phyloP scores from a whole-genome alignment of 441 rosid genomes.

The Aleurites moluccanus region DNA sequence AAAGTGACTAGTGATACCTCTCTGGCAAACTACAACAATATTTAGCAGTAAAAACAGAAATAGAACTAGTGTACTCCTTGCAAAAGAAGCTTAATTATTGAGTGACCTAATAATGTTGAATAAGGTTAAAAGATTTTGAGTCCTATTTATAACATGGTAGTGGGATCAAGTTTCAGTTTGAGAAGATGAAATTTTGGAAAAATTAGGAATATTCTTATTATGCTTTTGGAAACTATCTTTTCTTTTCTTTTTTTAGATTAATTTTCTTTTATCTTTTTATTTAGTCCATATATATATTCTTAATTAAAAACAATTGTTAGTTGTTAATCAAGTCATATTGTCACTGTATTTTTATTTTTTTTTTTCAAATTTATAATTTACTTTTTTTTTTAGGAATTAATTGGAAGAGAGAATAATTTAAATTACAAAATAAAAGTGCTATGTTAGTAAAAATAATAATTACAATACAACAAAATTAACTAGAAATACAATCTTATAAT shows the following conservation, averaged over 20 bases:
- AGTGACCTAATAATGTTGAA: neutral
- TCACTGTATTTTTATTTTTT: too few species aligned
- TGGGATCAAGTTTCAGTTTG: neutral
- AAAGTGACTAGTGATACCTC: constrained; percentile 56
- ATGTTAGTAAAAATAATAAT: too few species aligned
- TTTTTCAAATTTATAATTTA: too few species aligned
- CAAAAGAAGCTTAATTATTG: neutral
- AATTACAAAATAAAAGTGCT: too few species aligned
- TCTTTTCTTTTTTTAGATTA: neutral
- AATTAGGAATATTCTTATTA: neutral
- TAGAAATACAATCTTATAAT: too few species aligned
- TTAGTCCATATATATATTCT: too few species aligned
- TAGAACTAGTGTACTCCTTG: neutral
- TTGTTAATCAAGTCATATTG: too few species aligned
- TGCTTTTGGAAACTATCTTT: neutral
- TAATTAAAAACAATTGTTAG: too few species aligned
- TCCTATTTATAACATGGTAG: neutral
- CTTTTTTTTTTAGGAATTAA: too few species aligned
- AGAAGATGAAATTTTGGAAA: neutral
- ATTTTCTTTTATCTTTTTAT: too few species aligned
- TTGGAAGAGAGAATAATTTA: too few species aligned
- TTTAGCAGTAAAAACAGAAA: constrained; percentile 2
- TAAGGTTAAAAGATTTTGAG: neutral
- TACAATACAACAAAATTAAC: too few species aligned
- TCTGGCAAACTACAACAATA: constrained; percentile 34